Percentiles rank a stretch among this genome's conserved stretches.
phyloP scores from a whole-genome alignment of 371 early-diverging fungal species.

The Mucor plumbeus region DNA sequence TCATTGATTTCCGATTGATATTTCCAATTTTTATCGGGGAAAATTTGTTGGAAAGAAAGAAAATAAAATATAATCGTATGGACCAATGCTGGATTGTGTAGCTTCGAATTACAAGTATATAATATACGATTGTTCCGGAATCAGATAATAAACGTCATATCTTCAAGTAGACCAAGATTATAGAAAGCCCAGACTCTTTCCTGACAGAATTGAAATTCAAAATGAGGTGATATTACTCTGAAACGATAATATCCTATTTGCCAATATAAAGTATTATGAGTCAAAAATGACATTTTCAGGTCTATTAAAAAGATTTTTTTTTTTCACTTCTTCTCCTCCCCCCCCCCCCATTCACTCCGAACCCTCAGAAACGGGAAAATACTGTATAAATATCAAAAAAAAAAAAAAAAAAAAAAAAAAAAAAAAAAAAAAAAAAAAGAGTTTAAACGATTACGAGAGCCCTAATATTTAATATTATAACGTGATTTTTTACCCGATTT shows the following conservation, averaged over 20 bases:
- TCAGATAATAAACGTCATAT: neutral
- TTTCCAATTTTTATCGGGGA: neutral
- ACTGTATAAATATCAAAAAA: slow-evolving; percentile 7
- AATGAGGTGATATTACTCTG: slow-evolving; percentile 4
- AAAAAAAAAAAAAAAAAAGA: slow-evolving; percentile 1
- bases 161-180: too few relatives aligned
- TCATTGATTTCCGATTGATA: neutral
- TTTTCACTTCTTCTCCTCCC: too few relatives aligned
- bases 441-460: neutral
- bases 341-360: neutral
- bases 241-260: neutral
- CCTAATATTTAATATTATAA: neutral
- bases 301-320: neutral
- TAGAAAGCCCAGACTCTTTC: neutral
- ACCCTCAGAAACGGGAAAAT: neutral
- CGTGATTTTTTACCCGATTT: neutral
- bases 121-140: neutral
- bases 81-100: neutral
- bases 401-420: neutral
- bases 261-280: neutral
- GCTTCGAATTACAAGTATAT: neutral
- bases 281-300: neutral
- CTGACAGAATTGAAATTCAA: neutral
- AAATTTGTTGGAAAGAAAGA: neutral
- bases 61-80: neutral